Evolutionary conservation across 805 yeast species (phyloP).

Genomic region (Jamesozyma lodderae): DNA sequence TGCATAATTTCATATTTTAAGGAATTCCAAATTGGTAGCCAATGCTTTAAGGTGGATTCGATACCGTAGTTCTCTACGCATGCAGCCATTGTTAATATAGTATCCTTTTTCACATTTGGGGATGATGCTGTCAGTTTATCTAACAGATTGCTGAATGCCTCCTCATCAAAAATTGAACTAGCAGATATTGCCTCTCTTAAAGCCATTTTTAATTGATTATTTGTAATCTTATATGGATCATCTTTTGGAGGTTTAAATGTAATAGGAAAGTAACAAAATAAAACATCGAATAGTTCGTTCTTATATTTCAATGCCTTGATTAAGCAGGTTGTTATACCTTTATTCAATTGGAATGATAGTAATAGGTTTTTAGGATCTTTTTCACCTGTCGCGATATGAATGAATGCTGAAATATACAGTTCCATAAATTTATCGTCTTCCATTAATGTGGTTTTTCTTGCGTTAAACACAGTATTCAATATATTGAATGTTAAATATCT

Average conservation of each 20-base stretch:
- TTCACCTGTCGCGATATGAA: conserved; percentile 74
- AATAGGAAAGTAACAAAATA: conserved; percentile 93
- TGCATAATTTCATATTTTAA: conserved; percentile 83
- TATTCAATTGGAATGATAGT: conserved; percentile 52
- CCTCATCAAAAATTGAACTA: conserved; percentile 54
- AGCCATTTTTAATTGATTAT: conserved; percentile 54
- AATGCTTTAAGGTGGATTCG: conserved; percentile 44
- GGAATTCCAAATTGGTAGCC: conserved; percentile 79
- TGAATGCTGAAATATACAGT: conserved; percentile 44
- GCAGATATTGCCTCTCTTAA: conserved; percentile 57
- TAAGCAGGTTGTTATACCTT: conserved; percentile 33
- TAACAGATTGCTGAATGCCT: conserved; percentile 63
- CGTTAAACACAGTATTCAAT: conserved; percentile 34
- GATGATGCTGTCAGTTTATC: conserved; percentile 74
- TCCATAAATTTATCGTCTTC: conserved; percentile 29
- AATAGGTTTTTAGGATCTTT: conserved; percentile 87
- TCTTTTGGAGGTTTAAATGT: conserved; percentile 81
- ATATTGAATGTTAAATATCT: conserved; percentile 52
- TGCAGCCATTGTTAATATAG: conserved; percentile 47
- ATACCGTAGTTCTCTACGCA: conserved; percentile 48
- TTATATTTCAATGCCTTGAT: conserved; percentile 30
- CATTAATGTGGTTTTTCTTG: too few relatives aligned
- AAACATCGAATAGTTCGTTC: conserved; percentile 72
- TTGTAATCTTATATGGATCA: conserved; percentile 75
- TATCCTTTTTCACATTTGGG: conserved; percentile 62